Base-by-base conservation (phyloP, 768 basidiomycete genomes). In the Tylopilus sp. region DNA sequence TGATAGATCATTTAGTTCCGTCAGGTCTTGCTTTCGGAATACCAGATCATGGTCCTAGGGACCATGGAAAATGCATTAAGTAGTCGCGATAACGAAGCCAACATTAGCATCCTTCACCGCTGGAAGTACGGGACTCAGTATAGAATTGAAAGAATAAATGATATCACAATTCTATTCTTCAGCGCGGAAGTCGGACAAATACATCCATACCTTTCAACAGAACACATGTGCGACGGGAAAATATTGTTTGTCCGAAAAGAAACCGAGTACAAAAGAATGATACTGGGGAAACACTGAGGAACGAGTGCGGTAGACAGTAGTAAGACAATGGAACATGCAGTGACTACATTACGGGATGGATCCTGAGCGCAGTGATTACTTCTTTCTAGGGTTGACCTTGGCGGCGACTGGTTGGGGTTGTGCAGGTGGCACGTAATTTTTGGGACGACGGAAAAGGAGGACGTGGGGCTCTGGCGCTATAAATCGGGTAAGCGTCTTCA, bases 401-500 rank as follows among this genome's bases (percentile, higher is more conserved):
- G 66, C 64, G 53, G 65, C 71, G 36, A 65, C 67, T 26, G 64
- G 67, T 43, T 72, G 71, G 36, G 73, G 75, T 64, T 81, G 82
- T 22, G 72, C 63, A 16, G 82, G 81, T 50, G 78, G 74, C 28
- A 74, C 81, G 55, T 78, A 88, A 66, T 87, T 80, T 71, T 86
- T 88, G 10, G 79, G 66, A 50, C 95, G 86, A 63, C 95, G 85
- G 73, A 98, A 98, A 51, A 97, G 86, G 22, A 98, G 80, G 54
- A 97, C 92, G 67, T 96, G 93, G 11, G 93, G 92, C 70, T 92
- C 92, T 9, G 93, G 93, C 37, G 89, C 92, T 93, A 60, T 30
- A 50, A 45, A 41, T 19, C 10, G 14, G 30, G 46, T 69, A 34
- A 70, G 58, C 24, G 45, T 45, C 16, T 24, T 38, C 19, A 50